Evolutionary conservation across 345 rosid genomes (phyloP).

Genomic region (Excoecaria cochinchinensis): DNA sequence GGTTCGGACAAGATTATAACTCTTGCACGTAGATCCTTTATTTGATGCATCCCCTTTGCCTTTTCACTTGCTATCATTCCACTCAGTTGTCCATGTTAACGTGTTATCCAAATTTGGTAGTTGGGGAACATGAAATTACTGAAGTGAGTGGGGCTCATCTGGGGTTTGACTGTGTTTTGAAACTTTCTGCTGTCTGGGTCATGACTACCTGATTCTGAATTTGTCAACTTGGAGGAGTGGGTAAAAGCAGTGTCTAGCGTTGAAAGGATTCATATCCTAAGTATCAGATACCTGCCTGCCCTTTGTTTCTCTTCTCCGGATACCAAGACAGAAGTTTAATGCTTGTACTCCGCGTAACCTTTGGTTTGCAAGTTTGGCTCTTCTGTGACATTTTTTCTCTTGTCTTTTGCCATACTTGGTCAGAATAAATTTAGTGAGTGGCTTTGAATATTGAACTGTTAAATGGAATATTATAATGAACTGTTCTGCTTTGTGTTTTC

Average conservation of each 20-base stretch:
- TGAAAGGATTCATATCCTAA: constrained; percentile 8
- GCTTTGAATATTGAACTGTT: not conserved
- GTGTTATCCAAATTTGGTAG: not conserved
- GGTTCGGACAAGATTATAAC: not conserved
- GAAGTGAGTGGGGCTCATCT: not conserved
- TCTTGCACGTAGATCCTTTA: not conserved
- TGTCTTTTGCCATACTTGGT: not conserved
- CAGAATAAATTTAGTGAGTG: not conserved
- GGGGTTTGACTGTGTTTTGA: not conserved
- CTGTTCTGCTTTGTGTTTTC: no score
- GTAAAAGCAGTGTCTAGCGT: constrained; percentile 35
- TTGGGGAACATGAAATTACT: not conserved
- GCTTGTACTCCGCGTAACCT: constrained; percentile 33
- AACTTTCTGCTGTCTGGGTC: not conserved
- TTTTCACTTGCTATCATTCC: not conserved
- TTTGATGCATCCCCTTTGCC: not conserved
- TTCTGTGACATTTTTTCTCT: constrained; percentile 38
- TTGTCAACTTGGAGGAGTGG: constrained; percentile 35
- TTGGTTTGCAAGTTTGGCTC: constrained; percentile 59
- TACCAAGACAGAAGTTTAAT: constrained; percentile 45
- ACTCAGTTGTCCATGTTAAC: not conserved
- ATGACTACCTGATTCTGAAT: not conserved
- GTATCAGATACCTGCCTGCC: constrained; percentile 36
- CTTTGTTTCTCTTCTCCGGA: constrained; percentile 38
- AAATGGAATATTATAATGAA: no score